These are phyloP conservation scores for Artemisia argyi DNA, from an alignment of 129 eudicot species.

Conservation along the genomic window DNA sequence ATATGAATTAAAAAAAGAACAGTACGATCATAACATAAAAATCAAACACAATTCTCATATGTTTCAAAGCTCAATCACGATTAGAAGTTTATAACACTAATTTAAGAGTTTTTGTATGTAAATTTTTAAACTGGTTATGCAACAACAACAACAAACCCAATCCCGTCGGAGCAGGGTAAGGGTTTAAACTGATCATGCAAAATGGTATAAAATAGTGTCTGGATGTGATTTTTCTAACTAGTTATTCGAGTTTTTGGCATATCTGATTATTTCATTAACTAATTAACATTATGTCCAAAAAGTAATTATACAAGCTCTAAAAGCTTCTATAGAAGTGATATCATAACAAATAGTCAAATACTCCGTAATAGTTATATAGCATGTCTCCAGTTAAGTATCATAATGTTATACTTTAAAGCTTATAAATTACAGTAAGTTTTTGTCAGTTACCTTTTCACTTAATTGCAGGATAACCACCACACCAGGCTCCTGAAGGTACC, in stretches of 20 bases:
- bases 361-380: neutral
- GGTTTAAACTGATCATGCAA: no score
- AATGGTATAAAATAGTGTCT: no score
- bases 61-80: neutral
- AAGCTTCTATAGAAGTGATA: neutral
- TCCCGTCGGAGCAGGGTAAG: no score
- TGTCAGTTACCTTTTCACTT: conserved; percentile 63
- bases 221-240: no score
- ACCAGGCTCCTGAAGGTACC: conserved; percentile 91
- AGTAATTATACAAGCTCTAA: neutral
- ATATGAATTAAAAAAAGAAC: neutral
- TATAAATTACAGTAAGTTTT: neutral
- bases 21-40: neutral
- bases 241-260: no score
- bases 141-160: no score
- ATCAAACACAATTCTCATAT: neutral
- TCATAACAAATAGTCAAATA: neutral
- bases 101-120: no score
- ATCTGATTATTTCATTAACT: no score
- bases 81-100: neutral
- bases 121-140: no score
- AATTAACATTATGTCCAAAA: no score
- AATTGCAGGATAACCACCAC: conserved; percentile 64
- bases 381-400: neutral
- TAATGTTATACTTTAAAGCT: neutral